Base-by-base conservation (phyloP, 768 basidiomycete species). In the Leccinum barrowsii region DNA sequence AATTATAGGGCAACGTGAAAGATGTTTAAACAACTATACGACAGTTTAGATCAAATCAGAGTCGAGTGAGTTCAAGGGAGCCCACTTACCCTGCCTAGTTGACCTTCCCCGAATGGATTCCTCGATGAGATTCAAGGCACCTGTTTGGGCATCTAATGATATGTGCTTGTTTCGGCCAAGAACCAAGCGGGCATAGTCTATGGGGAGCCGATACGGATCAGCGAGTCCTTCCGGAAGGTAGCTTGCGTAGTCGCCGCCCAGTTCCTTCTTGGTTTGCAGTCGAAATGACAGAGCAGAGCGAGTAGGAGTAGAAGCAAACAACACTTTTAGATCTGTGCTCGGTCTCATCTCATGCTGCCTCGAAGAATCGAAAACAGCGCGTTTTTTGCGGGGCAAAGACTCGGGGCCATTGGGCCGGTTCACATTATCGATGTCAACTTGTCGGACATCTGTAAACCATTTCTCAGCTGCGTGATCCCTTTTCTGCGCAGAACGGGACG, bases 191-290 rank as follows among this genome's bases (percentile, higher is more conserved):
- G 82, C 80, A 21, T 78, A 73, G 32, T 75, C 74, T 28, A 79
- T 55, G 5, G 82, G 76, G 42, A 77, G 59, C 37, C 62, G 69
- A 37, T 70, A 55, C 48, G 66, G 78, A 56, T 70, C 65, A 47
- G 65, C 61, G 7, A 69, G 62, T 24, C 62, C 49, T 11, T 58
- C 56, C 8, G 76, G 72, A 48, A 79, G 67, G 60, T 80, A 82
- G 37, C 76, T 76, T 15, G 77, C 71, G 63, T 87, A 87, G 61
- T 83, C 79, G 28, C 84, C 83, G 4, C 75, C 80, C 15, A 71
- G 58, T 64, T 82, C 81, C 49, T 71, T 66, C 59, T 67, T 62
- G 34, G 53, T 55, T 47, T 70, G 73, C 46, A 71, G 48, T 54
- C 71, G 73, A 26, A 35, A 10, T 21, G 56, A 60, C 13, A 49